A percentile compares a stretch with the other conserved stretches of the same genome.
phyloP scores from a whole-genome alignment of 495 filamentous ascomycete species.

The Glonium stellatum region DNA sequence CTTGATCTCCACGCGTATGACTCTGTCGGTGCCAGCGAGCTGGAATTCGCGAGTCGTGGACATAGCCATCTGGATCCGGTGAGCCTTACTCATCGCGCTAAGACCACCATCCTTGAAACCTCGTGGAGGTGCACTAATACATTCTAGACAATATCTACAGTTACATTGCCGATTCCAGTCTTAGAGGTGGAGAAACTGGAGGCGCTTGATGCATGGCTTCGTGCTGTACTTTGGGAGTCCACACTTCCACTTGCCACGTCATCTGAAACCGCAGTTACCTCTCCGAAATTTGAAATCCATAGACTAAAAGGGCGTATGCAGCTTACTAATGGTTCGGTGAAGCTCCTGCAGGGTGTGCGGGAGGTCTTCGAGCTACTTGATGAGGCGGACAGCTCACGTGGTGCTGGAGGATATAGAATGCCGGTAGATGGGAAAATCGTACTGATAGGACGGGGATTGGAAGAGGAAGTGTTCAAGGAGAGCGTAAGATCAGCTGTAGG shows the following conservation, averaged over 20 bases:
- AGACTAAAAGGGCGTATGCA: slow-evolving; percentile 72
- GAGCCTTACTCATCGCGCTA: slow-evolving; percentile 25
- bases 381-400: slow-evolving; percentile 33
- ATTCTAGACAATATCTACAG: slow-evolving; percentile 75
- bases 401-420: slow-evolving; percentile 26
- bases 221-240: slow-evolving; percentile 75
- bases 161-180: slow-evolving; percentile 56
- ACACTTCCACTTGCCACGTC: slow-evolving; percentile 45
- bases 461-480: slow-evolving; percentile 19
- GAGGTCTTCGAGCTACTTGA: slow-evolving; percentile 91
- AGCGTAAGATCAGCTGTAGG: slow-evolving; percentile 12
- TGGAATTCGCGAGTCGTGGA: slow-evolving; percentile 60
- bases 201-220: slow-evolving; percentile 72
- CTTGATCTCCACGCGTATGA: slow-evolving; percentile 93
- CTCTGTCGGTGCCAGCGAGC: slow-evolving; percentile 49
- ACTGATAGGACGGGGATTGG: slow-evolving; percentile 65
- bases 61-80: slow-evolving; percentile 67
- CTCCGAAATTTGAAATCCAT: slow-evolving; percentile 65
- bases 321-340: slow-evolving; percentile 53
- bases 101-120: background rate
- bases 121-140: slow-evolving; percentile 3
- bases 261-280: background rate
- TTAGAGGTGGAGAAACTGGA: slow-evolving; percentile 49
- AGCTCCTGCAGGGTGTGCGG: slow-evolving; percentile 84
- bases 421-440: slow-evolving; percentile 59